These are phyloP conservation scores for Peltaster fructicola DNA, from an alignment of 2,329 filamentous ascomycete genomes.

Conservation along the genomic window DNA sequence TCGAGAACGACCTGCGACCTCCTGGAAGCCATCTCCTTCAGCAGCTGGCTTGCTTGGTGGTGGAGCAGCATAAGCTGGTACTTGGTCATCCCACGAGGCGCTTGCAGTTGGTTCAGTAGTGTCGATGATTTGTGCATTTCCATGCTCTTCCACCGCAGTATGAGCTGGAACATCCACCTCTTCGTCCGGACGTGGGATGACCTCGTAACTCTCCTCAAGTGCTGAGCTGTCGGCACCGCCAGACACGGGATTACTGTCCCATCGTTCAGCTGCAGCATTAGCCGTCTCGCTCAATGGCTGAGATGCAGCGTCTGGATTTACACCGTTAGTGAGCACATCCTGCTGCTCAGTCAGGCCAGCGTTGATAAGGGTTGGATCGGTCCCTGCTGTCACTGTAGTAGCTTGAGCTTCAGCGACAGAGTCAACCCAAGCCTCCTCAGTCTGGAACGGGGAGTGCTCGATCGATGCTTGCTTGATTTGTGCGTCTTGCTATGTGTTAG, in stretches of 20 bases:
- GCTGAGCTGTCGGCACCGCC: slow-evolving; percentile 31
- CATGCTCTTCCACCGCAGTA: slow-evolving; percentile 39
- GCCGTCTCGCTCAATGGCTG: slow-evolving; percentile 21
- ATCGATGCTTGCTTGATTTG: slow-evolving; percentile 24
- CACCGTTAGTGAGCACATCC: slow-evolving; percentile 17
- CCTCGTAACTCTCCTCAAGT: slow-evolving; percentile 53
- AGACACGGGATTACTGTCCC: slow-evolving; percentile 39
- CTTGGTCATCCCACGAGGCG: slow-evolving; percentile 26
- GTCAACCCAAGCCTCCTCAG: slow-evolving; percentile 32
- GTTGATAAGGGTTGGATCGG: slow-evolving; percentile 50
- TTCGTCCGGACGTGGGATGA: slow-evolving; percentile 52
- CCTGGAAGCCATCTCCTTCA: slow-evolving; percentile 53
- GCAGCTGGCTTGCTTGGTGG: slow-evolving; percentile 12
- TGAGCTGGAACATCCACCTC: slow-evolving; percentile 52
- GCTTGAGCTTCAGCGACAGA: slow-evolving; percentile 29
- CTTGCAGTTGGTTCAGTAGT: slow-evolving; percentile 14
- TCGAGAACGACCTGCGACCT: slow-evolving; percentile 30
- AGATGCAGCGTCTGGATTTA: slow-evolving; percentile 10
- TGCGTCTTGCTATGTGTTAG: slow-evolving; percentile 13
- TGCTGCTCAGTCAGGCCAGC: slow-evolving; percentile 50
- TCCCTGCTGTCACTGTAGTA: slow-evolving; percentile 17
- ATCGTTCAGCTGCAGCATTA: slow-evolving; percentile 44
- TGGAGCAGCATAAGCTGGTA: slow-evolving; percentile 4
- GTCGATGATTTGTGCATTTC: slow-evolving; percentile 40
- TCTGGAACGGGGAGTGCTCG: slow-evolving; percentile 35